phyloP scores from a whole-genome alignment of 495 filamentous ascomycete species.

The Evernia prunastri region DNA sequence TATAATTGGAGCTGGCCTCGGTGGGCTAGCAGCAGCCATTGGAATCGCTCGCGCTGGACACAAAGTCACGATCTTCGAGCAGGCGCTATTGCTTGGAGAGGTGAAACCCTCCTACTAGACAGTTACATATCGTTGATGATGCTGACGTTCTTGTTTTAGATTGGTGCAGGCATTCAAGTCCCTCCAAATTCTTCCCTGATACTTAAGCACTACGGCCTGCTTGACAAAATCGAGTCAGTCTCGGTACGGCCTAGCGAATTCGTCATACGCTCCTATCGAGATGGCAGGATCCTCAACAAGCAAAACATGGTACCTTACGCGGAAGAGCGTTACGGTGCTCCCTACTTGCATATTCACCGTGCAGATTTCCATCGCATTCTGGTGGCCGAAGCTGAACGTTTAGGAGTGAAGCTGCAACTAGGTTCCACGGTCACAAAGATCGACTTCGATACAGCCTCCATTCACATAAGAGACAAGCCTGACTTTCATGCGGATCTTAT shows the following conservation, averaged over 20 bases:
- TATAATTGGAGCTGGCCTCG: conserved; percentile 46
- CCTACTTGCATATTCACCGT: conserved; percentile 47
- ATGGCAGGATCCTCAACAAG: conserved; percentile 47
- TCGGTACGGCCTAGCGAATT: conserved; percentile 49
- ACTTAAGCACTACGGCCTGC: conserved; percentile 47
- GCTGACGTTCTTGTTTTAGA: conserved; percentile 26
- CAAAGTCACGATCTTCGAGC: conserved; percentile 43
- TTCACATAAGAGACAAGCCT: conserved; percentile 34
- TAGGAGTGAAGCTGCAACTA: conserved; percentile 47
- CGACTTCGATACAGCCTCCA: conserved; percentile 37
- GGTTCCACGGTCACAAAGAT: conserved; percentile 39
- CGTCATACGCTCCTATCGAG: conserved; percentile 53
- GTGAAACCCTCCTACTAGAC: conserved; percentile 28
- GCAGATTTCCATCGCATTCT: conserved; percentile 52
- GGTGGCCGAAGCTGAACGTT: conserved; percentile 43
- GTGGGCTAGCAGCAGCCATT: conserved; percentile 47
- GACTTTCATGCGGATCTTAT: conserved; percentile 43
- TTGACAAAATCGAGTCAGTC: conserved; percentile 37
- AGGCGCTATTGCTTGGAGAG: conserved; percentile 39
- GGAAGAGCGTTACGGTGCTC: conserved; percentile 36
- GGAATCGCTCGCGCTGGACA: conserved; percentile 40
- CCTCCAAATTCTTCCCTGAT: conserved; percentile 49
- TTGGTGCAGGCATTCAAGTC: conserved; percentile 56
- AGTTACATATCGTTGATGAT: neutral
- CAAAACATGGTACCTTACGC: conserved; percentile 33